phyloP scores from a whole-genome alignment of 1,284 basidiomycete species.

The Sporisorium sorghi region DNA sequence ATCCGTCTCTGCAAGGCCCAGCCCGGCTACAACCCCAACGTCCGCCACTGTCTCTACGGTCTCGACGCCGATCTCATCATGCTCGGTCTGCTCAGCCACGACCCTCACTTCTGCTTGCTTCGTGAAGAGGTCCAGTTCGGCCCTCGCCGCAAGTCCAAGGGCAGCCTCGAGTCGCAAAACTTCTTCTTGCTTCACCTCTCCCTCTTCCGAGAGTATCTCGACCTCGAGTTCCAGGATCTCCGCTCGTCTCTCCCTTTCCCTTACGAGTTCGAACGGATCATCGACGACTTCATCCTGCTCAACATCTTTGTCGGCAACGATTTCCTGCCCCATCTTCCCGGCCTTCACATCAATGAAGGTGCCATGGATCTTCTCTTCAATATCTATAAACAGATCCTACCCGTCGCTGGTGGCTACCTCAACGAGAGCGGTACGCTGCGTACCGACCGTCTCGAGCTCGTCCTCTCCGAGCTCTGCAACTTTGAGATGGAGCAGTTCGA shows the following conservation, averaged over 20 bases:
- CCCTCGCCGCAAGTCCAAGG: slow-evolving; percentile 74
- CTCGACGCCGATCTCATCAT: slow-evolving; percentile 99
- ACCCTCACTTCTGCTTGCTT: slow-evolving; percentile 97
- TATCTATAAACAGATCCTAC: slow-evolving; percentile 92
- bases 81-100: slow-evolving; percentile 95
- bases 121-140: slow-evolving; percentile 99
- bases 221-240: slow-evolving; percentile 83
- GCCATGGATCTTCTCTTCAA: slow-evolving; percentile 91
- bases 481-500: slow-evolving; percentile 92
- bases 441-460: slow-evolving; percentile 82
- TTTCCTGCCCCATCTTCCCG: slow-evolving; percentile 94
- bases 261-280: slow-evolving; percentile 89
- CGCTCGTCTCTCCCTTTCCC: slow-evolving; percentile 72
- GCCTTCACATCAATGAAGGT: slow-evolving; percentile 97
- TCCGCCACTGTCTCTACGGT: slow-evolving; percentile 96
- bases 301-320: slow-evolving; percentile 98
- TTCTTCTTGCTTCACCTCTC: slow-evolving; percentile 96
- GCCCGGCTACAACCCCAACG: slow-evolving; percentile 90
- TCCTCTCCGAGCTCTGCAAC: slow-evolving; percentile 85
- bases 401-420: slow-evolving; percentile 87
- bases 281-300: slow-evolving; percentile 96
- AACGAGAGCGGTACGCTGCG: slow-evolving; percentile 90
- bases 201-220: slow-evolving; percentile 94
- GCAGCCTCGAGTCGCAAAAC: slow-evolving; percentile 86
- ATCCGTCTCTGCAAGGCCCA: slow-evolving; percentile 94